Conservation (phyloP, 2,329 filamentous ascomycete species). For the Stemphylium beticola region DNA sequence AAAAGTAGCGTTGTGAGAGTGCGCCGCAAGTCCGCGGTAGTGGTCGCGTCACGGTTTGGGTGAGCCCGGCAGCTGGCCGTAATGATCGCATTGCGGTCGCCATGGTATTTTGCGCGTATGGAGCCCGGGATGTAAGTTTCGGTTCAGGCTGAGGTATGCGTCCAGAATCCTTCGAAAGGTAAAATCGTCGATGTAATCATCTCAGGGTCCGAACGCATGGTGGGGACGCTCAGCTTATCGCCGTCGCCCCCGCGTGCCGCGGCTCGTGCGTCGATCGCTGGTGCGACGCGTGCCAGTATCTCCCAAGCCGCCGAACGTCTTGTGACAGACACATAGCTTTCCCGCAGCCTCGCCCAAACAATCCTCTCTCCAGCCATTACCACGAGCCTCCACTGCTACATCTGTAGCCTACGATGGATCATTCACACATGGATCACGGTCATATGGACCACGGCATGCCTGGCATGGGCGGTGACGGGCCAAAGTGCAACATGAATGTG, state of each 20-base stretch:
- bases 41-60: slow-evolving; percentile 19
- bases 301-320: background rate
- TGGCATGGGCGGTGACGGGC: slow-evolving; percentile 51
- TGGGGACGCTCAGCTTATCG: slow-evolving; percentile 3
- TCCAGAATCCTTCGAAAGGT: background rate
- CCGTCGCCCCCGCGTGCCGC: slow-evolving; percentile 13
- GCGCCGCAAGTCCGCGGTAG: slow-evolving; percentile 19
- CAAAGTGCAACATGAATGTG: slow-evolving; percentile 90
- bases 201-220: slow-evolving; percentile 1
- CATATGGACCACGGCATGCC: slow-evolving; percentile 66
- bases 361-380: too few relatives aligned
- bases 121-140: too few relatives aligned
- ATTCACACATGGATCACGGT: slow-evolving; percentile 50
- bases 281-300: slow-evolving; percentile 25
- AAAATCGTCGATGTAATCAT: slow-evolving; percentile 6
- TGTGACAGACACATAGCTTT: slow-evolving; percentile 7
- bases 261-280: slow-evolving; percentile 24
- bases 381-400: background rate
- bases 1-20: slow-evolving; percentile 33
- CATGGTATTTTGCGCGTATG: slow-evolving; percentile 1
- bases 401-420: slow-evolving; percentile 36
- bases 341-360: too few relatives aligned
- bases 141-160: too few relatives aligned
- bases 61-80: slow-evolving; percentile 19
- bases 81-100: slow-evolving; percentile 27